A percentile compares a stretch with the other conserved stretches of the same genome.
Evolutionary conservation across 2,329 filamentous ascomycete genomes (phyloP).

Genomic region (Cladosporium sp.): DNA sequence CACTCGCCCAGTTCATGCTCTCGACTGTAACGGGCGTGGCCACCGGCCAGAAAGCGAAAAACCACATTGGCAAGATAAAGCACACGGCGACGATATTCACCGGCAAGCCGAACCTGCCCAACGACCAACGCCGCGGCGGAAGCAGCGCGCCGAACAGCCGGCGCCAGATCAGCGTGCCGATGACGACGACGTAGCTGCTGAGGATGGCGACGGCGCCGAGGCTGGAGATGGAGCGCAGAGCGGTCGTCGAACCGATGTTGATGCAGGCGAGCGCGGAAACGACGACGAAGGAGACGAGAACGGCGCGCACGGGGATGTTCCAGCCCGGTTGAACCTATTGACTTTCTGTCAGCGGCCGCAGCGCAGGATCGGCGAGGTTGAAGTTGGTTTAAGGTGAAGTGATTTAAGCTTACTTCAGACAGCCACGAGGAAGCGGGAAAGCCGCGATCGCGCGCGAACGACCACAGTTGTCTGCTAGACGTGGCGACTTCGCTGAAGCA

Average conservation of each 20-base stretch:
- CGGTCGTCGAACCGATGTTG: slow-evolving; percentile 34
- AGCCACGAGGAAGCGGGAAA: slow-evolving; percentile 20
- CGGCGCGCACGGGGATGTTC: slow-evolving; percentile 23
- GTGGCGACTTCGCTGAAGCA: slow-evolving; percentile 33
- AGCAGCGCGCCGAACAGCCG: slow-evolving; percentile 14
- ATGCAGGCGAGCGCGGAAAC: slow-evolving; percentile 29
- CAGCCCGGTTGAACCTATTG: slow-evolving; percentile 11
- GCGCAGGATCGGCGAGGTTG: not conserved
- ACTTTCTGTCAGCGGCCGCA: not conserved
- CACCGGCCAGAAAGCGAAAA: slow-evolving; percentile 47
- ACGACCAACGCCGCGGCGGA: slow-evolving; percentile 16
- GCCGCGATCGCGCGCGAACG: slow-evolving; percentile 36
- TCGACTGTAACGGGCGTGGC: slow-evolving; percentile 14
- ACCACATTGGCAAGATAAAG: slow-evolving; percentile 43
- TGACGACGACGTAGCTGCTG: slow-evolving; percentile 17
- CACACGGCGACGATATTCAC: slow-evolving; percentile 30
- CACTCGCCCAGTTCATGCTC: slow-evolving; percentile 32
- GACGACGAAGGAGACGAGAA: slow-evolving; percentile 21
- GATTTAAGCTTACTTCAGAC: not conserved
- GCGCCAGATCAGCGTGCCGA: slow-evolving; percentile 17
- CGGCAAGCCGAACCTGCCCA: slow-evolving; percentile 21
- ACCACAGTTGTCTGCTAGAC: slow-evolving; percentile 33
- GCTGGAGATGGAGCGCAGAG: slow-evolving; percentile 32
- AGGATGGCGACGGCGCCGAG: slow-evolving; percentile 17
- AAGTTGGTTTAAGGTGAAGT: not conserved